Conservation (phyloP, 2,329 filamentous ascomycete species). For the Colletotrichum navitas region DNA sequence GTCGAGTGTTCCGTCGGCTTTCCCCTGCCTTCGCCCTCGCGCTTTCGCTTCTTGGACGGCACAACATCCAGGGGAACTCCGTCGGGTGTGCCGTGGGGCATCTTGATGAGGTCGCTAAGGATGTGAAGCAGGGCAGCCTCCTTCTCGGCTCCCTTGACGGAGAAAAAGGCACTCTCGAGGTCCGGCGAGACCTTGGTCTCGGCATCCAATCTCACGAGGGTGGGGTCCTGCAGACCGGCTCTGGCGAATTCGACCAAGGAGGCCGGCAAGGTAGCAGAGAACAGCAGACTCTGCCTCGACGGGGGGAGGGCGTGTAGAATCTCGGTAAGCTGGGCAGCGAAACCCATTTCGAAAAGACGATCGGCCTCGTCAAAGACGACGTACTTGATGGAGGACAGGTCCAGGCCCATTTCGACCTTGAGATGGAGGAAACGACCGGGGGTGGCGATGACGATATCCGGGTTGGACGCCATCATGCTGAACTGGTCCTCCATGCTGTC, state of each 20-base stretch:
- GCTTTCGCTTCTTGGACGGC: conserved; percentile 79
- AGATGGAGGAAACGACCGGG: conserved; percentile 96
- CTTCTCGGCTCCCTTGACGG: conserved; percentile 91
- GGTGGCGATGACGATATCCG: conserved; percentile 97
- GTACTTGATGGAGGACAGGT: conserved; percentile 91
- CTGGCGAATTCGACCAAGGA: conserved; percentile 96
- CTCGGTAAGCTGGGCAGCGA: conserved; percentile 91
- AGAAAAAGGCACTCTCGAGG: conserved; percentile 95
- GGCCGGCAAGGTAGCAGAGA: conserved; percentile 94
- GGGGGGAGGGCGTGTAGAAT: conserved; percentile 90
- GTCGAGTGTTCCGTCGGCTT: conserved; percentile 92
- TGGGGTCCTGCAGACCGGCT: conserved; percentile 92
- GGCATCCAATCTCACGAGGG: conserved; percentile 88
- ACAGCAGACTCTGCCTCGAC: conserved; percentile 89
- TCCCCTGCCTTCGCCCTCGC: conserved; percentile 69
- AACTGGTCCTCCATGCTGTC: conserved; percentile 98
- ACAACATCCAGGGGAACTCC: conserved; percentile 60
- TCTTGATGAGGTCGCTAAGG: conserved; percentile 90
- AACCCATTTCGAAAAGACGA: conserved; percentile 98
- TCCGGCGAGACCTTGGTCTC: conserved; percentile 97
- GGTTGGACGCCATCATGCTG: conserved; percentile 90
- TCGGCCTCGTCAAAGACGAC: conserved; percentile 99
- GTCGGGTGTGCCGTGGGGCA: conserved; percentile 78
- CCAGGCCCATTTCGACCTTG: conserved; percentile 95
- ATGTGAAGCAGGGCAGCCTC: conserved; percentile 92